These are phyloP conservation scores for Cryptococcus amylolentus DNA, from an alignment of 1,284 basidiomycete genomes.

Conservation along the genomic window DNA sequence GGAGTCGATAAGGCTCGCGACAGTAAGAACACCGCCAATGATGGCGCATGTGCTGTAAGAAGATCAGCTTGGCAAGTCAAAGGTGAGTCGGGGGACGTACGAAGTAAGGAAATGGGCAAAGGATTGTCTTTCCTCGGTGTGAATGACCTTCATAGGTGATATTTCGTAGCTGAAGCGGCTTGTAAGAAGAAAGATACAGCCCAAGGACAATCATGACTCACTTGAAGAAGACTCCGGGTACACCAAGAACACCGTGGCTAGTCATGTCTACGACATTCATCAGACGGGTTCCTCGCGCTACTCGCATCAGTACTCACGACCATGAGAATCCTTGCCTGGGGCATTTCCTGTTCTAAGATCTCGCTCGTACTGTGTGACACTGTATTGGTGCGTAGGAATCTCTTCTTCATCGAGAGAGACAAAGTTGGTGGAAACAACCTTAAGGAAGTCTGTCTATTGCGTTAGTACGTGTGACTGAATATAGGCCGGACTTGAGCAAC, in stretches of 20 bases:
- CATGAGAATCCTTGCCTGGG: conserved; percentile 60
- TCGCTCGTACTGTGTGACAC: conserved; percentile 91
- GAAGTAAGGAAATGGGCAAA: conserved; percentile 97
- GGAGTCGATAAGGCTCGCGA: conserved; percentile 88
- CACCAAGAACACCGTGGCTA: conserved; percentile 73
- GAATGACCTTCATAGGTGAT: conserved; percentile 89
- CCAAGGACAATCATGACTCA: conserved; percentile 13
- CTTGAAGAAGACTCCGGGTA: conserved; percentile 88
- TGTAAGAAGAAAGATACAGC: conserved; percentile 3
- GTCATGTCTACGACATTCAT: conserved; percentile 52
- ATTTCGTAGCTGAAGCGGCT: conserved; percentile 68
- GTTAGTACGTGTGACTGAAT: background rate
- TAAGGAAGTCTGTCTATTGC: conserved; percentile 70
- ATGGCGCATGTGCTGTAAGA: conserved; percentile 85
- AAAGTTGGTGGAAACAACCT: conserved; percentile 92
- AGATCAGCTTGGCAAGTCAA: background rate
- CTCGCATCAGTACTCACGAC: conserved; percentile 45
- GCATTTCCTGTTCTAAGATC: conserved; percentile 62
- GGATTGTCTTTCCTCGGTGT: conserved; percentile 84
- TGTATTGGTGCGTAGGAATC: conserved; percentile 67
- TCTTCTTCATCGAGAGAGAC: conserved; percentile 69
- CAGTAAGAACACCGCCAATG: conserved; percentile 91
- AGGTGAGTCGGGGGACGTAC: conserved; percentile 56
- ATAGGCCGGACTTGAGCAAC: background rate
- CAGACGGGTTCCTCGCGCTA: background rate